Conservation (phyloP, 2,329 filamentous ascomycete genomes). For the Ophiostoma australiae region DNA sequence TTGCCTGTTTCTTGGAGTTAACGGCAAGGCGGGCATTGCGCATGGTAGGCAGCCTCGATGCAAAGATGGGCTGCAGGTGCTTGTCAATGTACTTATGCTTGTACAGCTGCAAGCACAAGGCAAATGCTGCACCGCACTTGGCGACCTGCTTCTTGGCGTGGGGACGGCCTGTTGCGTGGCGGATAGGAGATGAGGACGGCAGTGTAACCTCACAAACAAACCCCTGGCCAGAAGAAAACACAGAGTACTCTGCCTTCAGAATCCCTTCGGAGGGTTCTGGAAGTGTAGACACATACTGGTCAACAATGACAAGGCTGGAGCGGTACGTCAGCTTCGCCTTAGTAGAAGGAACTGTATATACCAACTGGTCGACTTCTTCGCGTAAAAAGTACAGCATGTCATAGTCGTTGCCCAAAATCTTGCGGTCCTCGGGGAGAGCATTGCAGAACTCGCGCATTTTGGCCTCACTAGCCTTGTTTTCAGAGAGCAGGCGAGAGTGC, state of each 20-base stretch:
- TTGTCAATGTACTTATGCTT: conserved; percentile 64
- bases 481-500: conserved; percentile 53
- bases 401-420: conserved; percentile 56
- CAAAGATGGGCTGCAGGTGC: conserved; percentile 67
- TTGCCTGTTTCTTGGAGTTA: conserved; percentile 66
- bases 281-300: conserved; percentile 68
- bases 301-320: conserved; percentile 66
- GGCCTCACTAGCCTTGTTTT: conserved; percentile 57
- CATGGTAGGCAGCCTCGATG: conserved; percentile 69
- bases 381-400: conserved; percentile 53
- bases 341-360: conserved; percentile 58
- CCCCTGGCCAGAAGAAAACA: conserved; percentile 45
- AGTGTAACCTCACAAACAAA: conserved; percentile 76
- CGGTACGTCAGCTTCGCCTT: conserved; percentile 75
- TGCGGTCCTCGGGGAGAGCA: conserved; percentile 66
- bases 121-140: conserved; percentile 84
- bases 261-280: conserved; percentile 41
- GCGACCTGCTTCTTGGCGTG: conserved; percentile 69
- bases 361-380: conserved; percentile 45
- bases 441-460: conserved; percentile 72
- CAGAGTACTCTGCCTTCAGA: conserved; percentile 54
- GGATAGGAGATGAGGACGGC: conserved; percentile 68
- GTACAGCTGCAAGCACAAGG: conserved; percentile 67
- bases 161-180: conserved; percentile 57
- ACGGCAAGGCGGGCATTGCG: conserved; percentile 81